These are phyloP conservation scores for Boletus barrowsii DNA, from an alignment of 768 basidiomycete genomes.

Conservation along the genomic window DNA sequence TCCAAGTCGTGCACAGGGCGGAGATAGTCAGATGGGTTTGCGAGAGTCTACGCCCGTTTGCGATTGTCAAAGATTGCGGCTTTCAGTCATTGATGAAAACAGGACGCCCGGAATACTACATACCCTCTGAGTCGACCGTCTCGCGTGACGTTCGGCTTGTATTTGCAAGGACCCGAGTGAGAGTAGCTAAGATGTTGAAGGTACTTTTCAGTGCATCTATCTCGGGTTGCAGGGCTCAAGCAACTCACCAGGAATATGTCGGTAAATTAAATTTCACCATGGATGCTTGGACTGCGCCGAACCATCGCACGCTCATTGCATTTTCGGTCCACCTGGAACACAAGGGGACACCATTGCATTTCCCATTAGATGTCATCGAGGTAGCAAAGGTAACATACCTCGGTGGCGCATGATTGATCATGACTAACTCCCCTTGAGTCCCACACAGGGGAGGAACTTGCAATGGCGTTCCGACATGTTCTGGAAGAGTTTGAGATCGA, in stretches of 20 bases:
- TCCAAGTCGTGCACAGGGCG: too few relatives aligned
- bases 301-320: neutral
- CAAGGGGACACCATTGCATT: neutral
- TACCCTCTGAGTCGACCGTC: too few relatives aligned
- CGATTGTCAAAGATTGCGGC: too few relatives aligned
- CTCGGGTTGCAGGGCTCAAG: neutral
- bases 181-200: neutral
- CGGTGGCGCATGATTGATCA: too few relatives aligned
- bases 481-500: neutral
- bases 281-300: neutral
- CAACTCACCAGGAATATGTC: neutral
- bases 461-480: neutral
- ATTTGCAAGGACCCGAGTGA: neutral
- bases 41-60: too few relatives aligned
- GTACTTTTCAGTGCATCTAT: neutral
- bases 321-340: neutral
- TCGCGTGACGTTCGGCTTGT: neutral
- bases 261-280: neutral
- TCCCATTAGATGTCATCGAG: neutral
- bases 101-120: too few relatives aligned
- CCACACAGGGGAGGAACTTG: neutral
- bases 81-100: too few relatives aligned
- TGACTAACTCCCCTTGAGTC: neutral
- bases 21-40: too few relatives aligned
- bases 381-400: neutral